Conservation (phyloP, 1,284 basidiomycete species). For the Marasmius tenuissimus region DNA sequence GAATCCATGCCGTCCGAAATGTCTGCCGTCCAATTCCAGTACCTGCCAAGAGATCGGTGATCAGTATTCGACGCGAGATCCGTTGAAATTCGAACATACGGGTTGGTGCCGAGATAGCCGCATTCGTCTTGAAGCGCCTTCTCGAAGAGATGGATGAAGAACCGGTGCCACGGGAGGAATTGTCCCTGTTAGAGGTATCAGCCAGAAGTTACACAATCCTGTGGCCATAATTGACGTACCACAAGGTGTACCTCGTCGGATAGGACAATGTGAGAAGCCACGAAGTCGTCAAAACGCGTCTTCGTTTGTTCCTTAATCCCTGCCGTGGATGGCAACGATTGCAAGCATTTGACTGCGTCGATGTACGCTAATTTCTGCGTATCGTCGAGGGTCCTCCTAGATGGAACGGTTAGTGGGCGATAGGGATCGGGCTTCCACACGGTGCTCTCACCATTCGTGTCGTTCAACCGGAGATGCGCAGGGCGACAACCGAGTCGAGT, state of each 20-base stretch:
- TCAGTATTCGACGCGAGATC: background rate
- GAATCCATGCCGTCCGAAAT: conserved; percentile 21
- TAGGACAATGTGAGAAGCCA: conserved; percentile 25
- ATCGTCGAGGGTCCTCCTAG: conserved; percentile 17
- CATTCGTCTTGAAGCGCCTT: conserved; percentile 33
- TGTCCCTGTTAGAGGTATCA: conserved; percentile 28
- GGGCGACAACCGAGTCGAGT: too few relatives aligned
- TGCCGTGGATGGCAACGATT: conserved; percentile 17
- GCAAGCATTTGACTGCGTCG: conserved; percentile 30
- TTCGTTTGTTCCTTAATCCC: conserved; percentile 15
- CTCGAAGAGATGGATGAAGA: conserved; percentile 30
- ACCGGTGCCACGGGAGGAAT: conserved; percentile 41
- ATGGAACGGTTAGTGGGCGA: background rate
- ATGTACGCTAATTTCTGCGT: conserved; percentile 27
- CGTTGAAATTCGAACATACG: conserved; percentile 24
- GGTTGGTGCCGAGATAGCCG: conserved; percentile 32
- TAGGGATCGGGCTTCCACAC: too few relatives aligned
- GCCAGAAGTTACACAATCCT: background rate
- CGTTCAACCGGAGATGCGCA: too few relatives aligned
- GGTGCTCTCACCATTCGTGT: too few relatives aligned
- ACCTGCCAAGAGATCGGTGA: conserved; percentile 21
- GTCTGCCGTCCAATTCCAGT: conserved; percentile 42
- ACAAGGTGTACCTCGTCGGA: conserved; percentile 28
- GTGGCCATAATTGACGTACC: conserved; percentile 17
- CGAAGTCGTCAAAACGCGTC: conserved; percentile 35